Evolutionary conservation across 1,139 yeast species (phyloP), one percentile per base, ranked within the genome.

Genomic region (Sugiyamaella xylanicola): DNA sequence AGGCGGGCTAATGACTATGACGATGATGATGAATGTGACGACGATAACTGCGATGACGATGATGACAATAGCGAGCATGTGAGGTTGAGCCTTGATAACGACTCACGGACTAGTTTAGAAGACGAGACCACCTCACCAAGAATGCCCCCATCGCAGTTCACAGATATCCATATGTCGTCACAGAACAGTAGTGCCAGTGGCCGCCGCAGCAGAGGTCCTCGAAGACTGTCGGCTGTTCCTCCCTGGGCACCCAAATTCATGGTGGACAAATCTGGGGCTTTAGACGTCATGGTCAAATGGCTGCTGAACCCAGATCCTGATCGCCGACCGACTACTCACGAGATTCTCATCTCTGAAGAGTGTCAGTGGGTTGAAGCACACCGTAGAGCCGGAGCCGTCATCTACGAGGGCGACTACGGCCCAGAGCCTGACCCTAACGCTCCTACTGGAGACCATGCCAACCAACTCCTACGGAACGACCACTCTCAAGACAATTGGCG

Each of bases 321-420:
- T 53, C 83, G 82, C 56, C 77, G 99, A 58, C 97, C 97, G 9
- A 83, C 86, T 4, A 95, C 96, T 0, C 78, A 75, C 39, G 81
- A 83, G 59, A 78, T 93, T 32, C 74, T 93, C 57, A 80, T 77
- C 57, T 78, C 85, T 64, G 82, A 81, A 51, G 97, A 93, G 69
- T 84, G 95, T 62, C 79, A 80, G 51, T 81, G 86, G 60, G 93
- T 93, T 45, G 97, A 92, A 63, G 75, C 80, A 60, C 81, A 95
- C 60, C 79, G 98, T 55, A 87, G 88, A 68, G 92, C 97, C 2
- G 99, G 99, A 1, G 97, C 98, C 1, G 88, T 93, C 1, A 88
- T 93, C 62, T 95, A 86, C 65, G 99, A 93, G 73, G 99, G 98
- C 39, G 98, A 93, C 65, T 92, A 82, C 70, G 99, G 99, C 0